Base-by-base conservation (phyloP, 306 rosid species). In the Lathyrus sativus region DNA sequence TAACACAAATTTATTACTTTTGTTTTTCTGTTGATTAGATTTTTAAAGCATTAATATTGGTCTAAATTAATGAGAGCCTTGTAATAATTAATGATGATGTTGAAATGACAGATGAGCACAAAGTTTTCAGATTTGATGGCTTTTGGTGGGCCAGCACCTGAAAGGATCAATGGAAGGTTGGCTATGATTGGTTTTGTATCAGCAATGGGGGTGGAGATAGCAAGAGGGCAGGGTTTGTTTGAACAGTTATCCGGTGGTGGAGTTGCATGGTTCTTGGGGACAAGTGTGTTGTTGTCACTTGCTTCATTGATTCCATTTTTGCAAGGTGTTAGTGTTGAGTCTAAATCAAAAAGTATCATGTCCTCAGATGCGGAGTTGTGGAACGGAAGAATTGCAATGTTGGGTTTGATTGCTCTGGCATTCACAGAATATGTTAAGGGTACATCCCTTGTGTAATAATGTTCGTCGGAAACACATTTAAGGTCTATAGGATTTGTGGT, bases 131-230 rank as follows among this genome's bases (percentile, higher is more conserved):
- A 89, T 10, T 33, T 92, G 12, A 70, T 92, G 12, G 96, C 95
- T 0, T 92, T 92, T 80, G 69, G 89, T 22, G 98, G 98, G 5
- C 92, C 96, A 1, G 98, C 84, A 8, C 98, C 98, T 7, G 98
- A 92, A 80, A 89, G 98, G 65, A 92, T 92, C 77, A 92, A 92
- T 69, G 98, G 98, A 8, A 81, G 96, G n/a, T n/a, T n/a, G n/a
- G n/a, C n/a, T n/a, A n/a, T n/a, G n/a, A n/a, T n/a, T n/a, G n/a
- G n/a, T n/a, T n/a, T n/a, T n/a, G n/a, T n/a, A n/a, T n/a, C n/a
- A n/a, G n/a, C n/a, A n/a, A n/a, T n/a, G n/a, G n/a, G n/a, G n/a
- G n/a, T n/a, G n/a, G n/a, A n/a, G n/a, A n/a, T n/a, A n/a, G n/a
- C n/a, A n/a, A n/a, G n/a, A n/a, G n/a, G n/a, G n/a, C n/a, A n/a